phyloP scores from a whole-genome alignment of 2,329 filamentous ascomycete species.

The Colletotrichum australisinense region DNA sequence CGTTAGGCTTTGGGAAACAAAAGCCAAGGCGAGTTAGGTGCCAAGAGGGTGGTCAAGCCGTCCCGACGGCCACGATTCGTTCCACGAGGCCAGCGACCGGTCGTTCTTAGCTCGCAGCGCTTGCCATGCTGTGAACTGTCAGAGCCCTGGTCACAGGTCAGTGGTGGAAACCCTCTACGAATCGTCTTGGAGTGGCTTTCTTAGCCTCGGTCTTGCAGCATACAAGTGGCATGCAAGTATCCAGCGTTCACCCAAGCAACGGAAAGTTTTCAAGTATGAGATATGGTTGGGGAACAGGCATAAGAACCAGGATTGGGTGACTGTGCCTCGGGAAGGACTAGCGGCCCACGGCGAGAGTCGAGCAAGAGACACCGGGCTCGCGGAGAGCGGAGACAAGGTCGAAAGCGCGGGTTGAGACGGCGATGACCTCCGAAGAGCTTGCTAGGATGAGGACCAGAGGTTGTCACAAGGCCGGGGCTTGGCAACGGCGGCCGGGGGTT shows the following conservation, averaged over 20 bases:
- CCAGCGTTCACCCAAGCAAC: conserved; percentile 4
- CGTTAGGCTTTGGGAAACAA: not conserved
- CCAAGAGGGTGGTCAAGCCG: conserved; percentile 12
- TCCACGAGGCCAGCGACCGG: conserved; percentile 24
- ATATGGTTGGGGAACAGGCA: not conserved
- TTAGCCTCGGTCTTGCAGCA: conserved; percentile 10
- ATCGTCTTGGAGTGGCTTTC: not conserved
- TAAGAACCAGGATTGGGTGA: not conserved
- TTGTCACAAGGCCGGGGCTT: conserved; percentile 20
- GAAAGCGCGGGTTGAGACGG: conserved; percentile 8
- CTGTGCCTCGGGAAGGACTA: conserved; percentile 1
- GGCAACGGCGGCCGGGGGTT: conserved; percentile 23
- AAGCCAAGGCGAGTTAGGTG: conserved; percentile 7
- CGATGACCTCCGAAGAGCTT: conserved; percentile 9
- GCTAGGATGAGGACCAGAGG: not conserved
- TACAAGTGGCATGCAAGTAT: conserved; percentile 19
- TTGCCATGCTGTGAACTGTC: conserved; percentile 32
- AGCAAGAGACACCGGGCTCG: not conserved
- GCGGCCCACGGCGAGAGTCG: conserved; percentile 21
- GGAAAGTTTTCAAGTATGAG: not conserved
- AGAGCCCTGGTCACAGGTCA: conserved; percentile 20
- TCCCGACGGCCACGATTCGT: not conserved
- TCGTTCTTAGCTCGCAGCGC: conserved; percentile 21
- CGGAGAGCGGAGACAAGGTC: conserved; percentile 6
- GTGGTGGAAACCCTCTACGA: not conserved